Evolutionary conservation across 2,329 filamentous ascomycete genomes (phyloP), one percentile per base, ranked within the genome.

Genomic region (Venturiaceae sp.): DNA sequence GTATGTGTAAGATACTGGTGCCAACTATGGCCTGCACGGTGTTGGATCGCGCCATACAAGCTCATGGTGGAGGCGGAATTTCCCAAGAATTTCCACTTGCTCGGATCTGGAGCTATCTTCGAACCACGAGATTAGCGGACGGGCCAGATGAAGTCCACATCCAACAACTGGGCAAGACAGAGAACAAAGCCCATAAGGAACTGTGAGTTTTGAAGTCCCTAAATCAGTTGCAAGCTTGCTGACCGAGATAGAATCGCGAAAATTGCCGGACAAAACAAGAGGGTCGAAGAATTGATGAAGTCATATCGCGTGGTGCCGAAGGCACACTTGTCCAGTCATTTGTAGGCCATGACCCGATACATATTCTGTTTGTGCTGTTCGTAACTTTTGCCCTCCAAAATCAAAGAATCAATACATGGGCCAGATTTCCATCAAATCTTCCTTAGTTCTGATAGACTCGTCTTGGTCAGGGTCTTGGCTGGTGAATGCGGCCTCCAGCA

Each of bases 1-100:
- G 92, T 26, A 83, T 96, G 76, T 92, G 92, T 64, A 99, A 99
- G 80, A 86, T 97, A 0, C 82, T 96, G n/a, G 87, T 95, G 8
- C 94, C 94, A 0, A 80, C 84, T 68, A 90, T 86, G 67, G 86
- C 88, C 1, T 80, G 96, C 64, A 84, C 84, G 19, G 89, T 97
- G 66, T 92, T 99, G 66, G 94, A 99, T 78, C 88, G 92, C 61
- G 94, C 94, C 0, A 85, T 99, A 9, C 94, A 99, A 80, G 83
- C 90, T 0, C 96, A 92, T 67, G 94, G 94, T 61, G 94, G 86
- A 60, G 90, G 88, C 4, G 94, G 94, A 69, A 87, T 99, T 53
- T 88, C 84, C 68, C 92, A 97, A 78, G 94, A 99, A 69, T 97
- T 94, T 1, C 94, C 94, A 21, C 78, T 99, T 63, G 92, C 72